Evolutionary conservation across 768 basidiomycete genomes (phyloP).

Genomic region (Mycena leptocephala): DNA sequence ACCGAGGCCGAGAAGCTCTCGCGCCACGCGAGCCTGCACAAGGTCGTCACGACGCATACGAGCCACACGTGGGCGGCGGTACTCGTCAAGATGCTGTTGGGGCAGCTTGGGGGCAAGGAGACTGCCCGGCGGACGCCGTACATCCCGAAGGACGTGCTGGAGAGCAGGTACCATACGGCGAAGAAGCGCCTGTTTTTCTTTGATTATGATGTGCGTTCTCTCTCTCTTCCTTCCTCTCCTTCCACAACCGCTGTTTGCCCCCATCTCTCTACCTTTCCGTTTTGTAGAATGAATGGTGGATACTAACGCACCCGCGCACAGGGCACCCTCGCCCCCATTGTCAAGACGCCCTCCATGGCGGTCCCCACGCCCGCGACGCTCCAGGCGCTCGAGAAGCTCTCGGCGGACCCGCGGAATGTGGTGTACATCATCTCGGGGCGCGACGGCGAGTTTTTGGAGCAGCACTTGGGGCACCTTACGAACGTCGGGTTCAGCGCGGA

Average conservation of each 20-base stretch:
- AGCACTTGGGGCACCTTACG: constrained; percentile 89
- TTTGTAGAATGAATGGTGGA: too few relatives aligned
- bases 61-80: constrained; percentile 96
- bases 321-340: constrained; percentile 98
- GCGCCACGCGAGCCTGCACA: constrained; percentile 85
- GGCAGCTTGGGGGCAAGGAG: constrained; percentile 84
- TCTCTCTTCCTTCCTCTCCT: too few relatives aligned
- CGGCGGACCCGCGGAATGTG: constrained; percentile 88
- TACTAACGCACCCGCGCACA: constrained; percentile 45
- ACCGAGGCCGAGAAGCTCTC: constrained; percentile 78
- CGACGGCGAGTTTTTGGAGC: constrained; percentile 92
- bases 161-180: constrained; percentile 75
- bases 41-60: constrained; percentile 92
- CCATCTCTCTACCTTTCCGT: too few relatives aligned
- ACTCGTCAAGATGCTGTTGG: constrained; percentile 90
- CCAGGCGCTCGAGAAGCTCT: constrained; percentile 79
- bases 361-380: constrained; percentile 84
- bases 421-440: constrained; percentile 99
- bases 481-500: constrained; percentile 95
- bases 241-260: too few relatives aligned
- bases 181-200: constrained; percentile 93
- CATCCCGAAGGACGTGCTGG: constrained; percentile 76
- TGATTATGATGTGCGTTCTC: constrained; percentile 89
- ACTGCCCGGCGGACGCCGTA: constrained; percentile 90
- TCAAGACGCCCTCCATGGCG: constrained; percentile 93